These are phyloP conservation scores for Exophiala mesophila DNA, from an alignment of 2,329 filamentous ascomycete species.

Conservation along the genomic window DNA sequence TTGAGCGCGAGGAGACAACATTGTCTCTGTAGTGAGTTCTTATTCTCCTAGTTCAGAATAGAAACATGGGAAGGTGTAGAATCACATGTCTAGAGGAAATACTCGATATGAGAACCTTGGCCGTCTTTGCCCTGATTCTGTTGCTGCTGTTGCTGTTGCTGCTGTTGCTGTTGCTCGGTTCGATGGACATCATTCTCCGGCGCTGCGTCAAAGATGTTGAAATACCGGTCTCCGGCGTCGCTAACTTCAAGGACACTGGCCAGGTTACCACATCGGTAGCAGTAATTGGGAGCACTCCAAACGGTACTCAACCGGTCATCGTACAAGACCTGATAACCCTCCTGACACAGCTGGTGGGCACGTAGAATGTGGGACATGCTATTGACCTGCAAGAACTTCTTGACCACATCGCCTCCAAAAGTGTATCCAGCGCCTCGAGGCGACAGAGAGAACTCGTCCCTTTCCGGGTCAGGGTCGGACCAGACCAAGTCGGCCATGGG, in stretches of 20 bases:
- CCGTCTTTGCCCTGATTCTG: conserved; percentile 53
- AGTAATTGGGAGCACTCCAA: conserved; percentile 96
- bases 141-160: conserved; percentile 46
- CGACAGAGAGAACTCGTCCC: conserved; percentile 92
- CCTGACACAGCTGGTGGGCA: conserved; percentile 97
- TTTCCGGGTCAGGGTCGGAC: conserved; percentile 96
- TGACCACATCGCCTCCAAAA: conserved; percentile 94
- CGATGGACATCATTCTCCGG: conserved; percentile 92
- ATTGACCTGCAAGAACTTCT: conserved; percentile 96
- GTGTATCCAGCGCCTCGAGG: conserved; percentile 94
- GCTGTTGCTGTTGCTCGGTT: conserved; percentile 67
- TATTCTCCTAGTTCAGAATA: not conserved
- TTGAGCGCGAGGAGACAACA: too few species aligned
- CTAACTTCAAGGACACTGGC: conserved; percentile 95
- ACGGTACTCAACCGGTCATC: conserved; percentile 93
- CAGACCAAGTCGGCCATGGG: conserved; percentile 99
- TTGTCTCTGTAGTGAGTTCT: too few species aligned
- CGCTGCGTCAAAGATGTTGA: conserved; percentile 96
- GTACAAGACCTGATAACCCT: conserved; percentile 95
- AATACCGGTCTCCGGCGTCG: conserved; percentile 85
- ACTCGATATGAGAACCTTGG: conserved; percentile 65
- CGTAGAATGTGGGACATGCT: conserved; percentile 95
- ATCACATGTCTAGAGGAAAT: conserved; percentile 50
- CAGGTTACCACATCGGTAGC: conserved; percentile 94
- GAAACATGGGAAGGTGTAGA: conserved; percentile 6